Evolutionary conservation across 2,329 filamentous ascomycete species (phyloP).

Genomic region (Cercospora canescens): DNA sequence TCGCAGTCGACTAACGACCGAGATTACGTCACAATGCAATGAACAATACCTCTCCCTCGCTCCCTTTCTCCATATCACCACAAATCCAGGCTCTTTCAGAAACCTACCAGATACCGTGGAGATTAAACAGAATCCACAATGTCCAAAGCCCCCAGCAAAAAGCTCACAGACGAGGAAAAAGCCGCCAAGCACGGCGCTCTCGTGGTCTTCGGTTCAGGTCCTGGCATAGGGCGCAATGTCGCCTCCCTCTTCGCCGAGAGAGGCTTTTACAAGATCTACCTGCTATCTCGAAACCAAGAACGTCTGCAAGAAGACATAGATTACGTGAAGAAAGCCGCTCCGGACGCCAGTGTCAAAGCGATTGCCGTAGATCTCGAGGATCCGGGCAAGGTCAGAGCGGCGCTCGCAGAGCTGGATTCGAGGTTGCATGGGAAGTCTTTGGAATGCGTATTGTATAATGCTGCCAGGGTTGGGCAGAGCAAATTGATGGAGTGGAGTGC

Average conservation of each 20-base stretch:
- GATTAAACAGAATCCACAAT: not conserved
- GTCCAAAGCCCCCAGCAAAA: slow-evolving; percentile 10
- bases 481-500: slow-evolving; percentile 43
- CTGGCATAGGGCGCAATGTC: slow-evolving; percentile 32
- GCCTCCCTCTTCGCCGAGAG: slow-evolving; percentile 30
- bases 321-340: slow-evolving; percentile 20
- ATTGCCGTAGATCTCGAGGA: slow-evolving; percentile 47
- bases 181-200: slow-evolving; percentile 24
- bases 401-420: slow-evolving; percentile 43
- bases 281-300: slow-evolving; percentile 27
- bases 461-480: slow-evolving; percentile 46
- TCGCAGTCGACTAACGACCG: not conserved
- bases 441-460: slow-evolving; percentile 53
- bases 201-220: slow-evolving; percentile 34
- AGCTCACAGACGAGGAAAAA: slow-evolving; percentile 14
- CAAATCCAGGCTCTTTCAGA: not conserved
- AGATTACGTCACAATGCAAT: slow-evolving; percentile 6
- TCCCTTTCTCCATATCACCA: not conserved
- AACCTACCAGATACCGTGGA: not conserved
- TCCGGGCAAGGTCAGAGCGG: slow-evolving; percentile 36
- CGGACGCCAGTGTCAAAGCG: slow-evolving; percentile 37
- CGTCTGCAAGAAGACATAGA: slow-evolving; percentile 28
- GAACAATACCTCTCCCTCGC: not conserved
- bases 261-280: slow-evolving; percentile 29
- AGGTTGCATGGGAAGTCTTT: slow-evolving; percentile 37